Base-by-base conservation (phyloP, 2,329 filamentous ascomycete species). In the Aspergillus sp. region DNA sequence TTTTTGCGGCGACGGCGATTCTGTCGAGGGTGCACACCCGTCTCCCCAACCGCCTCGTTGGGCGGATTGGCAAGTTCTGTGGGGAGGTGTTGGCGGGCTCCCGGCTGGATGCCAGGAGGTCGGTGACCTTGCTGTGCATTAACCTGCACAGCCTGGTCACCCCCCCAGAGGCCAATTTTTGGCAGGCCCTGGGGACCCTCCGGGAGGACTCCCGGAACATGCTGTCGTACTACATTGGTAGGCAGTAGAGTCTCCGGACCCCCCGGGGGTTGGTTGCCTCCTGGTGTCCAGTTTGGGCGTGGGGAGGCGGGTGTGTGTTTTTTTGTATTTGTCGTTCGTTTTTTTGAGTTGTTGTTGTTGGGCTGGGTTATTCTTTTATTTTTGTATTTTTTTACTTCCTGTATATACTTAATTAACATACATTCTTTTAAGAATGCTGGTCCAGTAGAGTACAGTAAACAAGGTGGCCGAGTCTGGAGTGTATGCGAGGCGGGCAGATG, bases 21-120 rank as follows among this genome's bases (percentile, higher is more conserved):
- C 17, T 53, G 47, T 34, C 35, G 43, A 13, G 39, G 43, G 15
- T 35, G 14, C 17, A 39, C 22, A 25, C 37, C 29, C 30, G 35
- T 13, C 35, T 52, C 14, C 32, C 37, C 16, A 32, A 43, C 6
- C 24, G 36, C 3, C 36, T 45, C 16, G 24, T 52, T 31, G 38
- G 51, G 28, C 45, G 52, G 10, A 34, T 64, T 8, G 60, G 60
- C 8, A 43, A 44, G 4, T 51, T 62, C 16, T 53, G 53, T 4
- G 49, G 49, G 33, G 42, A 44, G 24, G 51, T 51, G 26, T 42
- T 64, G 3, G 42, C 44, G 3, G 53, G 57, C 35, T 42, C 47
- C 2, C 52, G 60, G 22, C 52, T 58, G 1, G 58, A 63, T 34
- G 47, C 63, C 25, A 48, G 61, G 12, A 54, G 60, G 26, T 52